These are phyloP conservation scores for Globisporangium alternatum DNA, from an alignment of 352 stramenopile species.

Conservation along the genomic window DNA sequence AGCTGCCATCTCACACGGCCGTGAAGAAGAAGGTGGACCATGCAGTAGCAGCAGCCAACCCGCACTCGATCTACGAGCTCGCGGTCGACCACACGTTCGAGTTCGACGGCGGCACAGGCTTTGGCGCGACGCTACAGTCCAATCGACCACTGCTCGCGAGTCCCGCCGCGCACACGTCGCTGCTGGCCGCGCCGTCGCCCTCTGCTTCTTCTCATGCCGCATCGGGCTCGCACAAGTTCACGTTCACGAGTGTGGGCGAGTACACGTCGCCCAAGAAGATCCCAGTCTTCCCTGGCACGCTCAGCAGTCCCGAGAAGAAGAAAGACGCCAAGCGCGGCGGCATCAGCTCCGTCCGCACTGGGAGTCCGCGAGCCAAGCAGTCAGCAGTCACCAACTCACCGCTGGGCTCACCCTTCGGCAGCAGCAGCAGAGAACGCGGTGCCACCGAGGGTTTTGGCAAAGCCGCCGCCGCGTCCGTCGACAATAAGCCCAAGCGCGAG, in stretches of 20 bases:
- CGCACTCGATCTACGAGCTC: constrained; percentile 27
- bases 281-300: constrained; percentile 60
- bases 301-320: constrained; percentile 56
- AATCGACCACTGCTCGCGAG: constrained; percentile 53
- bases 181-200: constrained; percentile 18
- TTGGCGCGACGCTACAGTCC: constrained; percentile 51
- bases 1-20: neutral
- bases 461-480: constrained; percentile 7
- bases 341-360: neutral
- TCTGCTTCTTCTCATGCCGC: neutral
- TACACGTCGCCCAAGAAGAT: constrained; percentile 82
- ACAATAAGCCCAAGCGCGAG: constrained; percentile 43
- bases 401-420: neutral
- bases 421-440: neutral
- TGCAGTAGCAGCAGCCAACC: neutral
- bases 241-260: constrained; percentile 61
- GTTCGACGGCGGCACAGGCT: constrained; percentile 66
- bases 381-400: neutral
- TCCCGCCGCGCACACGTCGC: constrained; percentile 14
- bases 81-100: constrained; percentile 61
- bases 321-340: constrained; percentile 13
- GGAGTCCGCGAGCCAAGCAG: constrained; percentile 27
- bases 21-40: constrained; percentile 3
- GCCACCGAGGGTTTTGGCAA: neutral
- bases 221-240: constrained; percentile 46